Conservation (phyloP, 495 filamentous ascomycete species). For the Penicillium macrosclerotiorum region DNA sequence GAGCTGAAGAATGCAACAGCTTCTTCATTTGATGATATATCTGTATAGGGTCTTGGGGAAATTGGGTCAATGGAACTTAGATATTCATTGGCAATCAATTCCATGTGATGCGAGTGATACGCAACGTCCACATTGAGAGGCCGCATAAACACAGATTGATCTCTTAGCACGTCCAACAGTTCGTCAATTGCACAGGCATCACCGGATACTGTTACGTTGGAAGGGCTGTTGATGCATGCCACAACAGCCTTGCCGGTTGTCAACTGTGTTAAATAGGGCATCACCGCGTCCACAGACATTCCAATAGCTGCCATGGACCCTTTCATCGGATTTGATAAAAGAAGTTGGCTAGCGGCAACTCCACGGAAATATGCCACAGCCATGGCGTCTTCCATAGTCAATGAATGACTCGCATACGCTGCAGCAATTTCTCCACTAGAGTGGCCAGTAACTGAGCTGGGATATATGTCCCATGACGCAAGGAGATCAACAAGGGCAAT, state of each 20-base stretch:
- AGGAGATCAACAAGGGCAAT: conserved; percentile 36
- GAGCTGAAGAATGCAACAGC: conserved; percentile 34
- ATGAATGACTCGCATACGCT: conserved; percentile 30
- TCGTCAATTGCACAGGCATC: conserved; percentile 35
- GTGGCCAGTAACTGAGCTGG: conserved; percentile 51
- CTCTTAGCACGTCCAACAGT: not conserved
- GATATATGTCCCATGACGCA: conserved; percentile 21
- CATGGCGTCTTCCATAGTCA: conserved; percentile 39
- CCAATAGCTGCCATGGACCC: conserved; percentile 40
- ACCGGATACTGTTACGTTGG: conserved; percentile 41
- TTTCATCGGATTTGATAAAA: not conserved
- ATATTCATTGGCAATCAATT: conserved; percentile 22
- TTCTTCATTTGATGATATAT: not conserved
- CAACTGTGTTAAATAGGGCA: conserved; percentile 11
- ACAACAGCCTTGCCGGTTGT: conserved; percentile 22
- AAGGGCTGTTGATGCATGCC: conserved; percentile 49
- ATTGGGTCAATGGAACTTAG: conserved; percentile 16
- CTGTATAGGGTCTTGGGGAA: not conserved
- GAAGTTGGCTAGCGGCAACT: conserved; percentile 9
- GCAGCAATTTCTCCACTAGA: conserved; percentile 59
- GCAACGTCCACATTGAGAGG: conserved; percentile 50
- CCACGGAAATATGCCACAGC: conserved; percentile 30
- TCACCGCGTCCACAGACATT: conserved; percentile 17
- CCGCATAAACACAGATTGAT: conserved; percentile 3
- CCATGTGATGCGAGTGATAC: conserved; percentile 68